These are phyloP conservation scores for Cadophora sp. DNA, from an alignment of 2,329 filamentous ascomycete species.

Conservation along the genomic window DNA sequence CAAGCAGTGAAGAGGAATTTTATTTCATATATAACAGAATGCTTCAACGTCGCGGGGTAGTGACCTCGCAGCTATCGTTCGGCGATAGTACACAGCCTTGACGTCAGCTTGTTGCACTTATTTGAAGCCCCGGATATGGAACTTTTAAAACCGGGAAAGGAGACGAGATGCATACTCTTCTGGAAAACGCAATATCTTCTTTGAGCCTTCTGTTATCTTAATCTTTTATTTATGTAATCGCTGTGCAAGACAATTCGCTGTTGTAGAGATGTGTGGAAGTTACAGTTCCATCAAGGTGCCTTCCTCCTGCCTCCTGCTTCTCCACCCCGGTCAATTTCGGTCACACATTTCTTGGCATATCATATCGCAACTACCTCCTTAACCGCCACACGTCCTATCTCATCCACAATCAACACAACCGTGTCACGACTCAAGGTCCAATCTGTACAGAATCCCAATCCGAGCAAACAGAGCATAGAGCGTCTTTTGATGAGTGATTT, in stretches of 20 bases:
- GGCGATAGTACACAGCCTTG: neutral
- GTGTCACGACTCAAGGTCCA: neutral
- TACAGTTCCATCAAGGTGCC: neutral
- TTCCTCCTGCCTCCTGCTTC: too few species aligned
- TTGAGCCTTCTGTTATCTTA: too few species aligned
- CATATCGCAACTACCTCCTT: neutral
- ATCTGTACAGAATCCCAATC: neutral
- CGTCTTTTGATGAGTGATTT: neutral
- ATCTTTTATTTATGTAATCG: neutral
- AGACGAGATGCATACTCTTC: neutral
- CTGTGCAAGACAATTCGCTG: neutral
- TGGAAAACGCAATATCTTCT: neutral
- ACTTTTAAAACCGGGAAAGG: neutral
- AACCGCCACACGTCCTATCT: neutral
- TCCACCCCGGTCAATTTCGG: neutral
- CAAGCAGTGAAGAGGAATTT: neutral
- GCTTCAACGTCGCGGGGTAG: neutral
- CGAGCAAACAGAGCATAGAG: neutral
- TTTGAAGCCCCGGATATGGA: neutral
- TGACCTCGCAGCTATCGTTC: neutral
- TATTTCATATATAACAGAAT: neutral
- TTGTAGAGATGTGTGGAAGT: neutral
- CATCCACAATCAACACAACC: neutral
- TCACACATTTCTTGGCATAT: neutral
- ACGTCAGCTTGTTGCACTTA: slow-evolving; percentile 17